phyloP scores from a whole-genome alignment of 495 filamentous ascomycete species.

The Elaphomyces granulatus region DNA sequence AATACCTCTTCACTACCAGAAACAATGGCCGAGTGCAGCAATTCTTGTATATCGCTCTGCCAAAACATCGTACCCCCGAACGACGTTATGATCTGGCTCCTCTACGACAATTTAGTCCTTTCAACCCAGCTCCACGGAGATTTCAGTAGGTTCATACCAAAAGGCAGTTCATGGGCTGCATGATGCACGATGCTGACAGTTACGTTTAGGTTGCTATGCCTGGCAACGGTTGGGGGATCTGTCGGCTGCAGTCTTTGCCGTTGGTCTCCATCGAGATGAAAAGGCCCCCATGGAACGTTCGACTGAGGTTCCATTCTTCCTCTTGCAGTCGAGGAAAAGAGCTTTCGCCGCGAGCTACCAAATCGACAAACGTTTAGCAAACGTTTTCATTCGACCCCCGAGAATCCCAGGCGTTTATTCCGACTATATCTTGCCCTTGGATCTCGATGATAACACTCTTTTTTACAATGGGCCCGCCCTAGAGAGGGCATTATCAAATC shows the following conservation, averaged over 20 bases:
- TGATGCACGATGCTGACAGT: neutral
- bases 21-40: too few relatives aligned
- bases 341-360: slow-evolving; percentile 28
- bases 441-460: slow-evolving; percentile 29
- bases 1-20: too few relatives aligned
- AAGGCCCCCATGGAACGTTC: neutral
- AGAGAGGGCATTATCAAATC: too few relatives aligned
- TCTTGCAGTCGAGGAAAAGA: slow-evolving; percentile 25
- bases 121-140: slow-evolving; percentile 37
- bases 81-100: too few relatives aligned
- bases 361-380: slow-evolving; percentile 27
- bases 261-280: slow-evolving; percentile 33
- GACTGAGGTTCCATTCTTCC: slow-evolving; percentile 31
- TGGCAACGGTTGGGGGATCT: slow-evolving; percentile 8
- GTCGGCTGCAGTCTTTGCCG: slow-evolving; percentile 13
- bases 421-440: slow-evolving; percentile 33
- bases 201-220: slow-evolving; percentile 5
- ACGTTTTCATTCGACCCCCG: slow-evolving; percentile 34
- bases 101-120: too few relatives aligned
- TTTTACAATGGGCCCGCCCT: too few relatives aligned
- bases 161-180: too few relatives aligned
- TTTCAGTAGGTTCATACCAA: slow-evolving; percentile 28
- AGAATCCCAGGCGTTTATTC: slow-evolving; percentile 28
- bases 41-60: too few relatives aligned
- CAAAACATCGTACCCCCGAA: too few relatives aligned